A percentile compares a stretch with the other conserved stretches of the same genome.
phyloP scores from a whole-genome alignment of 106 monocot species.

The Dioscorea zingiberensis region DNA sequence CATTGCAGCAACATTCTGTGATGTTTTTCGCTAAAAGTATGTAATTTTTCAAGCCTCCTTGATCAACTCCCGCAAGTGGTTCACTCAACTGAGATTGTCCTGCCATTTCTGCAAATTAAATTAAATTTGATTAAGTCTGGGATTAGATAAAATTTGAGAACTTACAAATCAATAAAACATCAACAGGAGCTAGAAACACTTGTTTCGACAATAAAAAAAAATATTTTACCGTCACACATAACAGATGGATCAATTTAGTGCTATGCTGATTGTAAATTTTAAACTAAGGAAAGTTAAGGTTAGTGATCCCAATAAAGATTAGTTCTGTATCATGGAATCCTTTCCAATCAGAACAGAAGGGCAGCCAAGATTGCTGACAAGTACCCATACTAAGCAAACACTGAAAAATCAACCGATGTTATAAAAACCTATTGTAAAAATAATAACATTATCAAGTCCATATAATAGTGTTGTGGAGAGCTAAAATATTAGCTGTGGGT shows the following conservation, averaged over 20 bases:
- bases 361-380: too few species aligned
- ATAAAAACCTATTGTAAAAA: too few species aligned
- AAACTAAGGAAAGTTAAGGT: too few species aligned
- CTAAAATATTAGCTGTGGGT: too few species aligned
- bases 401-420: too few species aligned
- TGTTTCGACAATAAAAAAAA: background rate
- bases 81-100: conserved; percentile 1
- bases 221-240: background rate
- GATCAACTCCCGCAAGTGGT: conserved; percentile 26
- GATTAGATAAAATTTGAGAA: background rate
- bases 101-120: conserved; percentile 3
- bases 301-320: too few species aligned
- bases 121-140: background rate
- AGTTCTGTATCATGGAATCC: too few species aligned
- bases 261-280: background rate
- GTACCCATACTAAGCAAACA: too few species aligned
- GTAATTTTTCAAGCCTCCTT: conserved; percentile 33
- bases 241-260: too few species aligned
- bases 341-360: too few species aligned
- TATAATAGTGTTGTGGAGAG: too few species aligned
- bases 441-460: too few species aligned
- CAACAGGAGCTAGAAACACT: background rate
- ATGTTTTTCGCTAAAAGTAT: conserved; percentile 22
- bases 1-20: conserved; percentile 34
- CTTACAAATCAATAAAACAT: background rate